These are phyloP conservation scores for Leccinum subgranulosum DNA, from an alignment of 768 basidiomycete species.

Conservation along the genomic window DNA sequence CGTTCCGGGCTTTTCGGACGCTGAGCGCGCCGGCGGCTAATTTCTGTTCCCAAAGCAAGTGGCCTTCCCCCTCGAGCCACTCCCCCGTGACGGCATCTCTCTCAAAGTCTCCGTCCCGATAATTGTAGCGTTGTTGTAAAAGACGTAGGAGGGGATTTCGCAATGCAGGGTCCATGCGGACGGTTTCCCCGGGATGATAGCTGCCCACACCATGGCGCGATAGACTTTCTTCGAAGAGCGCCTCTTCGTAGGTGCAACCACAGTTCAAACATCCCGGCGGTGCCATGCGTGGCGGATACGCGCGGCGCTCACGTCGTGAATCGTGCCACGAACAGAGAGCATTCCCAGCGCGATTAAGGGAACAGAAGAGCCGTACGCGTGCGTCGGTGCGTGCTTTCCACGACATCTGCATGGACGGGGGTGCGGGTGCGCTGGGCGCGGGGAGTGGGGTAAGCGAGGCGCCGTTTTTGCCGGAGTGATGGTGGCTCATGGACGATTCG, in stretches of 20 bases:
- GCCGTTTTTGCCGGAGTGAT: constrained; percentile 2
- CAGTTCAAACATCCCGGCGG: constrained; percentile 79
- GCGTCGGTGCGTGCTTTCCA: constrained; percentile 77
- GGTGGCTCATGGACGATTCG: constrained; percentile 22
- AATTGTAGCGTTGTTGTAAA: constrained; percentile 68
- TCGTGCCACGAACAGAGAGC: constrained; percentile 91
- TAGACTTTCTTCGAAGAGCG: constrained; percentile 83
- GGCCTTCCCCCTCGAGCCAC: constrained; percentile 70
- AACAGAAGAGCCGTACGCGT: constrained; percentile 69
- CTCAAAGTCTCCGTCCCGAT: constrained; percentile 86
- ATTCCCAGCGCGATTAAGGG: constrained; percentile 83
- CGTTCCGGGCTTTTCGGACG: constrained; percentile 34
- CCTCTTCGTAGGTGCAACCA: constrained; percentile 81
- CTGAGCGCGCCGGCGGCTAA: constrained; percentile 37
- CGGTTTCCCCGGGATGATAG: constrained; percentile 79
- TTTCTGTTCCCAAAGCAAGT: constrained; percentile 59
- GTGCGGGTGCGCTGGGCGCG: constrained; percentile 32
- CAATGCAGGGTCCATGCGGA: constrained; percentile 86
- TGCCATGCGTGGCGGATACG: constrained; percentile 75
- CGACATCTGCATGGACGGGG: constrained; percentile 45
- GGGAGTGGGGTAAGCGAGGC: constrained; percentile 15
- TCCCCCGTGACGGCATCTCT: constrained; percentile 58
- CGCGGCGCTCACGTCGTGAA: constrained; percentile 77
- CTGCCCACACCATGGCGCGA: constrained; percentile 76
- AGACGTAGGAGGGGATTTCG: constrained; percentile 76